Base-by-base conservation (phyloP, 1,284 basidiomycete genomes). In the Trametes sp. region DNA sequence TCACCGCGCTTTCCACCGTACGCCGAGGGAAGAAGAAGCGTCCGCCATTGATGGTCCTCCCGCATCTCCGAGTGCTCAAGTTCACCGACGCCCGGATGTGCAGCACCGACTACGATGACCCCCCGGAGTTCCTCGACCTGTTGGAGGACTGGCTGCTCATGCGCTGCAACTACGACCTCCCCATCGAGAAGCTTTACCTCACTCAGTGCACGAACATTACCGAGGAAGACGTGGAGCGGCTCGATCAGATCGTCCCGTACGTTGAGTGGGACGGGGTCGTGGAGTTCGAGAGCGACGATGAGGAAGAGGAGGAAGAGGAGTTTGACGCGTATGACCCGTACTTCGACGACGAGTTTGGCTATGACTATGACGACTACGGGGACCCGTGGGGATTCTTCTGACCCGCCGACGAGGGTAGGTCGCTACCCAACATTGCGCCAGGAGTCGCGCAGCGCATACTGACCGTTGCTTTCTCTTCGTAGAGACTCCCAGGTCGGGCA, bases 191-290 rank as follows among this genome's bases (percentile, higher is more conserved):
- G 42, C 57, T 67, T 23, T 35, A 49, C 24, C 46, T 67, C 8
- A 42, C 33, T 23, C 2, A 31, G 4, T 62, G 59, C 41, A 9
- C 31, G 24, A 64, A 67, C 28, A 14, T 53, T 1, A 45, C 35
- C 2, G 42, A 29, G 2, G 60, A 58, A 0, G 62, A 64, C 11
- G 55, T 64, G 14, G 45, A 53, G 3, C 51, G 57, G 31, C 48
- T 67, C 28, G 9, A 36, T 45, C 60, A 57, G 46, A 35, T 67
- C 33, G 65, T 67, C 0, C 49, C 58, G 23, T 38, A 60, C 14
- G 62, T 67, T 26, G 45, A 35, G 9, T 67, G 65, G 65, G 65
- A 67, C 38, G 57, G 51, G 1, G 9, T 54, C 2, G 62, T 59
- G 50, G 13, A 49, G 23, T 60, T 54, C 38, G 59, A 60, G 29